Conservation (phyloP, 371 early-diverging fungal species). For the Lichtheimia corymbifera region DNA sequence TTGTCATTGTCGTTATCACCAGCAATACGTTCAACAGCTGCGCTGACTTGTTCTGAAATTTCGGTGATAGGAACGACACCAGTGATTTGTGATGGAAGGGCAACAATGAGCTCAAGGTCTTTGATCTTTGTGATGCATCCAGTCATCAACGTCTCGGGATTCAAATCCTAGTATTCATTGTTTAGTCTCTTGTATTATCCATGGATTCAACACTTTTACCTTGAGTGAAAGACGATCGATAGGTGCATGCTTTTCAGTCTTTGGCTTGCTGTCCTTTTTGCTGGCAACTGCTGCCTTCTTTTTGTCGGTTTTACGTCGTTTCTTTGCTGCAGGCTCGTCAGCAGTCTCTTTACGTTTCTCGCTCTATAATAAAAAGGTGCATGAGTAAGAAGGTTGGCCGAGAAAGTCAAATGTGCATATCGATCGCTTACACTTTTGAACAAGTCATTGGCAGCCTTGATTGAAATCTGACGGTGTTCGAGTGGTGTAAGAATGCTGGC, state of each 20-base stretch:
- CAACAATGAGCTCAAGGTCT: conserved; percentile 76
- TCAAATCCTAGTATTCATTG: conserved; percentile 48
- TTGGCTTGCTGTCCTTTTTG: conserved; percentile 23
- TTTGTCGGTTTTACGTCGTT: conserved; percentile 50
- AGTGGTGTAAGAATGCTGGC: conserved; percentile 79
- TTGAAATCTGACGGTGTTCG: conserved; percentile 77
- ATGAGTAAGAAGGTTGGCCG: not conserved
- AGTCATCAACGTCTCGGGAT: conserved; percentile 72
- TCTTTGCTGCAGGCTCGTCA: conserved; percentile 49
- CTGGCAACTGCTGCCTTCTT: conserved; percentile 32
- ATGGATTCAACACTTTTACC: conserved; percentile 26
- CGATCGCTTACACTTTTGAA: conserved; percentile 32
- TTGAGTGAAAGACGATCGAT: conserved; percentile 64
- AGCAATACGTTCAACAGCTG: conserved; percentile 65
- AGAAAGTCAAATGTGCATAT: not conserved
- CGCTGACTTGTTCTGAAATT: conserved; percentile 66
- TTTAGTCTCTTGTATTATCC: not conserved
- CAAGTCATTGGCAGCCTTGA: conserved; percentile 71
- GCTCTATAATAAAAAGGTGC: conserved; percentile 8
- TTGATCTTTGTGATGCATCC: conserved; percentile 82
- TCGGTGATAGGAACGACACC: conserved; percentile 82
- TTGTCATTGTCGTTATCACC: conserved; percentile 48
- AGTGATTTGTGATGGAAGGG: conserved; percentile 77
- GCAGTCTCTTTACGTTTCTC: conserved; percentile 18
- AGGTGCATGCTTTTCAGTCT: conserved; percentile 38